Base-by-base conservation (phyloP, 768 basidiomycete species). In the Lactarius evosmus region DNA sequence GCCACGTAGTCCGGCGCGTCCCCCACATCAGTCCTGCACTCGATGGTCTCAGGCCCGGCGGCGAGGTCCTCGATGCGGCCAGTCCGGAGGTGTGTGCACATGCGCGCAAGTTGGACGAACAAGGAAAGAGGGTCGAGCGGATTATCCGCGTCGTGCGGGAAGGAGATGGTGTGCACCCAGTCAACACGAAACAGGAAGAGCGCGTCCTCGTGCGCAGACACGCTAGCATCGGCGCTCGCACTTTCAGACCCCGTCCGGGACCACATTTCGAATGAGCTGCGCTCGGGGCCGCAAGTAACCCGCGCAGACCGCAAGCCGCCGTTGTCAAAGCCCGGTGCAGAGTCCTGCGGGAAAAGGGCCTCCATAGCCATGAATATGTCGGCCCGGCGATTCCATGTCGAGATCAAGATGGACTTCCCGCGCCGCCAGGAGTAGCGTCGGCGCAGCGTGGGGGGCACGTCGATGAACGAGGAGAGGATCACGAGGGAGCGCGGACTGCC, bases 391-490 rank as follows among this genome's bases (percentile, higher is more conserved):
- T 50, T 34, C 63, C 59, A 60, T n/a, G 30, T 60, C 5, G 57
- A 36, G 5, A 63, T 51, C 3, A 57, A 51, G 62, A 63, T 1
- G 62, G 50, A 14, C 32, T 32, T 25, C 58, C 63, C 63, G 56
- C 22, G 36, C 40, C 59, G 63, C 63, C 63, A 65, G 55, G 57
- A 57, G 32, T 61, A 7, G 49, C 52, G 54, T 30, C 55, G 27
- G 38, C 64, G 64, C 33, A 65, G 49, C 1, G 64, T 65, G 9
- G 46, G 14, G 17, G 59, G 64, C 0, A 32, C 59, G 27, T 61
- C 59, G 49, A 65, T 57, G 32, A 16, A 49, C 33, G 30, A 25
- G 9, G 52, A 16, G 25, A 65, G 64, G 12, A 44, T 4, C 38
- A 52, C 55, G 55, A 61, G 52, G 4, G 32, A 32, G 1, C 44